Evolutionary conservation across 345 rosid genomes (phyloP).

Genomic region (Noccaea bulbosa): DNA sequence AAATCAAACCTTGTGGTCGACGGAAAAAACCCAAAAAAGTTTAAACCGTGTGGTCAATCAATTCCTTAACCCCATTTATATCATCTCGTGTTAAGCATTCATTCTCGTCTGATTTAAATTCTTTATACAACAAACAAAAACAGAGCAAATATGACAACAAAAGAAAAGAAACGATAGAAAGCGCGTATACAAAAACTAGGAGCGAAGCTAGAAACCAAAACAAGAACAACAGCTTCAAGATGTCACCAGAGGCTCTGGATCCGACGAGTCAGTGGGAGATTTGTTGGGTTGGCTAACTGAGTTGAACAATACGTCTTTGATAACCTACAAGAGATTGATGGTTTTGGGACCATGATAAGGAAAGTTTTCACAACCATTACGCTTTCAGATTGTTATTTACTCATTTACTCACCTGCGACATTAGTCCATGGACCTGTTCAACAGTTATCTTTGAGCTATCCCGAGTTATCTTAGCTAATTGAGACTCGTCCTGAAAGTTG

Average conservation of each 20-base stretch:
- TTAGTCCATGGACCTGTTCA: conserved; percentile 91
- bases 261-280: conserved; percentile 54
- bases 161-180: neutral
- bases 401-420: conserved; percentile 82
- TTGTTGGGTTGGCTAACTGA: conserved; percentile 62
- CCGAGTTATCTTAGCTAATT: conserved; percentile 83
- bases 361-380: neutral
- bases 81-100: neutral
- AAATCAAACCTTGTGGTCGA: conserved; percentile 9
- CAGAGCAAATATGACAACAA: neutral
- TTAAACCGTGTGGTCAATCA: neutral
- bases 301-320: conserved; percentile 87
- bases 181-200: neutral
- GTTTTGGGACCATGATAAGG: neutral
- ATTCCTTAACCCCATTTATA: neutral
- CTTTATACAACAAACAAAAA: neutral
- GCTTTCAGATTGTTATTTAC: conserved; percentile 3
- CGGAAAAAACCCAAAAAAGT: too few species aligned
- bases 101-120: neutral
- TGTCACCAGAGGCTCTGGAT: conserved; percentile 81
- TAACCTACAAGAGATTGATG: conserved; percentile 52
- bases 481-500: conserved; percentile 83
- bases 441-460: conserved; percentile 91
- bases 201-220: neutral
- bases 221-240: conserved; percentile 47